Percentiles rank a stretch among this genome's conserved stretches.
phyloP scores from a whole-genome alignment of 2,329 filamentous ascomycete genomes.

The Acephala macrosclerotiorum region DNA sequence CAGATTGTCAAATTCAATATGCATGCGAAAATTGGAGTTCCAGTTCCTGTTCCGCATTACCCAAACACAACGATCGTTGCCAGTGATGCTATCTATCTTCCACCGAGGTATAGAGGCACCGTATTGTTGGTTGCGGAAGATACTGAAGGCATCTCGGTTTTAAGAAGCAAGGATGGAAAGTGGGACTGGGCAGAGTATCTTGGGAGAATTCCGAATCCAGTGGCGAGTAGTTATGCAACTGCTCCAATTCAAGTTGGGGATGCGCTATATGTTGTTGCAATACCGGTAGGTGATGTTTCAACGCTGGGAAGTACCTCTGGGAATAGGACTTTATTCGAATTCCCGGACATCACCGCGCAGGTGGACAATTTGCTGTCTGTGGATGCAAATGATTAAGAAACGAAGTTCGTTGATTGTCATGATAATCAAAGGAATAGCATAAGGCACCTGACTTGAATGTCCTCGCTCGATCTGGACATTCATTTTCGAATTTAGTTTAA shows the following conservation, averaged over 20 bases:
- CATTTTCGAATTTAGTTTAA: no score
- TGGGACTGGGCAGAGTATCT: conserved; percentile 25
- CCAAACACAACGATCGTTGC: conserved; percentile 1
- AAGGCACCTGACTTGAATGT: no score
- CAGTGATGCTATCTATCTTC: conserved; percentile 22
- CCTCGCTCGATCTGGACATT: no score
- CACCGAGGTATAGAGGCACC: conserved; percentile 21
- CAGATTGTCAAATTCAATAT: conserved; percentile 18
- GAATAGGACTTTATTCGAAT: conserved; percentile 16
- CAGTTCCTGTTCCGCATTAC: background rate
- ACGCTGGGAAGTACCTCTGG: conserved; percentile 11
- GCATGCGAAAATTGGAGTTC: conserved; percentile 5
- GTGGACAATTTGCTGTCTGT: conserved; percentile 16
- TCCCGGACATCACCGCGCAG: conserved; percentile 22
- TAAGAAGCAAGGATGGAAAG: conserved; percentile 18
- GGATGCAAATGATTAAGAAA: background rate
- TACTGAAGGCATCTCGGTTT: conserved; percentile 13
- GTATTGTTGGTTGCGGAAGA: conserved; percentile 20
- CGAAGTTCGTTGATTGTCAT: no score
- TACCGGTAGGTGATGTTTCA: conserved; percentile 5
- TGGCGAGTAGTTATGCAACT: background rate
- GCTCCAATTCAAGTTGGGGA: conserved; percentile 14
- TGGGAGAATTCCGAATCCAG: conserved; percentile 11
- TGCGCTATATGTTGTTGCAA: conserved; percentile 15
- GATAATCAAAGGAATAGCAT: no score